Base-by-base conservation (phyloP, 2,329 filamentous ascomycete genomes). In the Arthroderma sp. region DNA sequence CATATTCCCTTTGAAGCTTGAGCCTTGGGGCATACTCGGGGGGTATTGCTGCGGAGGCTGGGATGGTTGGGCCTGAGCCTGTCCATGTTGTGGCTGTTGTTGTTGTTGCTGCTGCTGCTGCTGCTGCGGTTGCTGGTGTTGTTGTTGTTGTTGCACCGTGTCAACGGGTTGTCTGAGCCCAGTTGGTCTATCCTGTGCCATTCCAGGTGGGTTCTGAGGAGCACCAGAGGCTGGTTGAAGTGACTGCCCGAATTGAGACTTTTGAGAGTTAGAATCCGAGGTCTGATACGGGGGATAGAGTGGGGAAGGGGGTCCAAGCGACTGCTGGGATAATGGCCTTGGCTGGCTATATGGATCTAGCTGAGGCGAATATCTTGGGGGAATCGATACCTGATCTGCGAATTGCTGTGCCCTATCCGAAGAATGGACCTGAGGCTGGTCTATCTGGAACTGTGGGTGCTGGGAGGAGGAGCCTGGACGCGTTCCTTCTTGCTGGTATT, bases 301-400 rank as follows among this genome's bases (percentile, higher is more conserved):
- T n/a, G 60, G 57, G 15, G 60, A 61, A 40, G 61, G 61, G n/a
- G 58, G 59, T 7, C 57, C 60, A 6, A 60, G 51, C 8, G 61
- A 63, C 43, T 61, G 57, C 47, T 61, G 58, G 7, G 61, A 63
- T 4, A 59, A 50, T 37, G 61, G 61, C 40, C 60, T 53, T 29
- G 56, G 55, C 31, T 51, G 52, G 36, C 51, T 47, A 41, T 58
- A 49, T 27, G 49, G 49, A 42, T 56, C 57, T 43, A 47, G 34
- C 37, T 54, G 50, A 32, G 48, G 43, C 36, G 49, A 52, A 44
- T 49, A 47, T 29, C 46, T 49, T 40, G 45, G 46, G 36, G 44
- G 42, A 31, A 41, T 32, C 34, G 50, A 49, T 29, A 39, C 31
- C 49, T 51, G 55, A 36, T 54, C 48, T 39, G 42, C 38, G 36